phyloP scores from a whole-genome alignment of 768 basidiomycete genomes.

The Suillus lakei region DNA sequence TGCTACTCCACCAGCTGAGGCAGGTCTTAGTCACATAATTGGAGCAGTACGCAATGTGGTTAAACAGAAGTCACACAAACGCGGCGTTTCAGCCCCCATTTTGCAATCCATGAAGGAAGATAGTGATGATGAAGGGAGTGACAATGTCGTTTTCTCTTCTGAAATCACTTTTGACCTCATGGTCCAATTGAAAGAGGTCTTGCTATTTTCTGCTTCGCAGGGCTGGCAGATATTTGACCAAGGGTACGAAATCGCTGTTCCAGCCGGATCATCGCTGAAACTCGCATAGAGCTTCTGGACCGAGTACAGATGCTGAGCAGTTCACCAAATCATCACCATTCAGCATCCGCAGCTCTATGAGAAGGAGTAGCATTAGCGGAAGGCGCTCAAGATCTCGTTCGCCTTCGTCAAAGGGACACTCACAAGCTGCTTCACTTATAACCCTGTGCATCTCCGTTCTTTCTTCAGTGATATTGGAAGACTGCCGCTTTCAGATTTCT shows the following conservation, averaged over 20 bases:
- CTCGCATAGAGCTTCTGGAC: constrained; percentile 2
- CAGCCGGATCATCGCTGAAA: constrained; percentile 1
- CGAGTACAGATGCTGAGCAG: background rate
- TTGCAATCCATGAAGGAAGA: constrained; percentile 15
- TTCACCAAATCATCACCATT: constrained; percentile 42
- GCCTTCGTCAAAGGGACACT: constrained; percentile 34
- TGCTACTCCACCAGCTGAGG: constrained; percentile 30
- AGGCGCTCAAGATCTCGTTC: constrained; percentile 60
- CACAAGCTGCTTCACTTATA: constrained; percentile 56
- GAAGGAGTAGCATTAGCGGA: constrained; percentile 46
- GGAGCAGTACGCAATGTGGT: constrained; percentile 51
- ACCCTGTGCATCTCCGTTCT: constrained; percentile 63
- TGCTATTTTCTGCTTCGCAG: constrained; percentile 57
- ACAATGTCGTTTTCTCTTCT: constrained; percentile 56
- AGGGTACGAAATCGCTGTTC: constrained; percentile 33
- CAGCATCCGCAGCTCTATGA: constrained; percentile 34
- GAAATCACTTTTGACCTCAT: constrained; percentile 68
- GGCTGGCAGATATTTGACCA: constrained; percentile 71
- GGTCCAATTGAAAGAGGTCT: constrained; percentile 62
- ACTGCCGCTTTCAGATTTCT: constrained; percentile 69
- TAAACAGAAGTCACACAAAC: constrained; percentile 35
- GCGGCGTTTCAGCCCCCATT: constrained; percentile 11
- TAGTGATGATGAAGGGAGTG: constrained; percentile 44
- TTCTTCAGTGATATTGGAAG: constrained; percentile 68
- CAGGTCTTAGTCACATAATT: constrained; percentile 46